Evolutionary conservation across 306 rosid genomes (phyloP).

Genomic region (Medicago lupulina): DNA sequence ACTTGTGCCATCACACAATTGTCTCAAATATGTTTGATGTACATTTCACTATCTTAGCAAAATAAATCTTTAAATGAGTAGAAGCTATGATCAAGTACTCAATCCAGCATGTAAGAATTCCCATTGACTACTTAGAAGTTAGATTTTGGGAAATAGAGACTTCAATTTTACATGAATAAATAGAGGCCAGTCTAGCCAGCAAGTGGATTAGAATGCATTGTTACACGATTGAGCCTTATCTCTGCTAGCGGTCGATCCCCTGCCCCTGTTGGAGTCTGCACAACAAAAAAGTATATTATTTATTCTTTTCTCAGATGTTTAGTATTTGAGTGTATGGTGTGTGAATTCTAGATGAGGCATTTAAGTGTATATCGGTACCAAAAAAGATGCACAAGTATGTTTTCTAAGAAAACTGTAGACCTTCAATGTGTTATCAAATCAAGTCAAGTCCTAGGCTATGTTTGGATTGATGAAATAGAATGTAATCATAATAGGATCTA

Average conservation of each 20-base stretch:
- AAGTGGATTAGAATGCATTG: constrained; percentile 87
- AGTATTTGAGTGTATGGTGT: neutral
- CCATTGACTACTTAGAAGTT: constrained; percentile 13
- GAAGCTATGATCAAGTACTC: constrained; percentile 5
- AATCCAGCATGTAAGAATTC: constrained; percentile 30
- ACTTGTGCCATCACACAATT: neutral
- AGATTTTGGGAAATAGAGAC: neutral
- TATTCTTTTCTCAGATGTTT: neutral
- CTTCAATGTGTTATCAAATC: too few species aligned
- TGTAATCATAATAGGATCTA: neutral
- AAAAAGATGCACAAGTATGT: neutral
- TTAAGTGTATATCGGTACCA: neutral
- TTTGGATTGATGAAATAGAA: constrained; percentile 4
- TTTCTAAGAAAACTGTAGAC: neutral
- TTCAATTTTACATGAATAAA: constrained; percentile 3
- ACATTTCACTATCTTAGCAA: constrained; percentile 34
- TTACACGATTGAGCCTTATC: constrained; percentile 91
- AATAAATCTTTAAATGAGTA: constrained; percentile 37
- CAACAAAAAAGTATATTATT: neutral
- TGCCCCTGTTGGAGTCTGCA: constrained; percentile 91
- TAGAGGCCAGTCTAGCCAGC: constrained; percentile 59
- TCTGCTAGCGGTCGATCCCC: constrained; percentile 97
- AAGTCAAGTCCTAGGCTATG: too few species aligned
- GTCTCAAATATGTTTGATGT: constrained; percentile 18
- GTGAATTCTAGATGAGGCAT: neutral